A percentile compares a stretch with the other conserved stretches of the same genome.
Evolutionary conservation across 148 eudicot genomes (phyloP).

Genomic region (Cornus suecica): DNA sequence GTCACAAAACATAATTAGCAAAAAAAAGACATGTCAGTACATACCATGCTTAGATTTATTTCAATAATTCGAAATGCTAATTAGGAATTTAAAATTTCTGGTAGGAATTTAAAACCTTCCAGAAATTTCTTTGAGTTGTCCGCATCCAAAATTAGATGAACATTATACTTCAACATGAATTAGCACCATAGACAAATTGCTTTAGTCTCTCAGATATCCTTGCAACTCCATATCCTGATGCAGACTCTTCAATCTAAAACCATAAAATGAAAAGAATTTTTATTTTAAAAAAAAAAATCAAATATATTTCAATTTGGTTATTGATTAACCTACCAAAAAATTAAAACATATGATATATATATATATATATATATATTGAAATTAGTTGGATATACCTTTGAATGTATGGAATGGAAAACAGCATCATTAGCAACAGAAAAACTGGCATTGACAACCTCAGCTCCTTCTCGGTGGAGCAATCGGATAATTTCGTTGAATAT

Average conservation of each 20-base stretch:
- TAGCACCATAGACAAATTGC: conserved; percentile 26
- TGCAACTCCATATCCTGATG: conserved; percentile 25
- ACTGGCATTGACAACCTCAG: conserved; percentile 53
- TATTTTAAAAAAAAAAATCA: no score
- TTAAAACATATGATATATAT: background rate
- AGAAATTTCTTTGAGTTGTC: background rate
- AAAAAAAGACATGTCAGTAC: no score
- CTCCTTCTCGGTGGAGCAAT: conserved; percentile 56
- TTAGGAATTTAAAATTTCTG: no score
- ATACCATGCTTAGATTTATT: background rate
- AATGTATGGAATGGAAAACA: conserved; percentile 65
- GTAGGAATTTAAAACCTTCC: background rate
- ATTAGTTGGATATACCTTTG: conserved; percentile 59
- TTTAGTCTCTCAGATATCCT: conserved; percentile 48
- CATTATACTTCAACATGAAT: background rate
- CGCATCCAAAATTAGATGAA: background rate
- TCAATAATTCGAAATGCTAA: background rate
- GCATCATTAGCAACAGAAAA: conserved; percentile 44
- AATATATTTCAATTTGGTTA: background rate
- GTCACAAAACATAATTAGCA: no score
- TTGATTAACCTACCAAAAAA: background rate
- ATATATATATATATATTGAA: no score
- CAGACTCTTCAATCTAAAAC: conserved; percentile 33
- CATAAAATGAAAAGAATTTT: background rate
- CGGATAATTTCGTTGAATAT: conserved; percentile 52